A percentile compares a stretch with the other conserved stretches of the same genome.
These are phyloP conservation scores for Syncephalastrum racemosum DNA, from an alignment of 371 early-diverging fungal species.

Conservation along the genomic window DNA sequence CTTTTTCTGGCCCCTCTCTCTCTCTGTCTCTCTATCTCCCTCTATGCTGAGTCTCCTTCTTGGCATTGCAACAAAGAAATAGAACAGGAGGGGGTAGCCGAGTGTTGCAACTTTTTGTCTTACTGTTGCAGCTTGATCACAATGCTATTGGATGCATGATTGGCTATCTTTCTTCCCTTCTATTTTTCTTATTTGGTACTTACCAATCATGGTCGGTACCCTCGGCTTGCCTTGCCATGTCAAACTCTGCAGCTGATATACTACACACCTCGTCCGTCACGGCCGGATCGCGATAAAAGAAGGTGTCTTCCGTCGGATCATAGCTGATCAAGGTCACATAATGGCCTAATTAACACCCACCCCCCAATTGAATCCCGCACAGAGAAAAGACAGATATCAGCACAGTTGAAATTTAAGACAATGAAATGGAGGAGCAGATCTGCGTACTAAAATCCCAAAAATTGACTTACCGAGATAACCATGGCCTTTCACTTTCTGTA, in stretches of 20 bases:
- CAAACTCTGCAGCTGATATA: conserved; percentile 58
- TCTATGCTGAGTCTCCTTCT: no score
- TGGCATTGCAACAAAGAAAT: background rate
- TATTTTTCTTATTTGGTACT: background rate
- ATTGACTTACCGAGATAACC: conserved; percentile 44
- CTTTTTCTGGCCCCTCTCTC: background rate
- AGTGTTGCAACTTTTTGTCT: background rate
- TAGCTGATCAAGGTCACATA: conserved; percentile 74
- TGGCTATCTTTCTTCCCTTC: background rate
- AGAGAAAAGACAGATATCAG: background rate
- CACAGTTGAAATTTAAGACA: no score
- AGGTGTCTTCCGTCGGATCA: conserved; percentile 62
- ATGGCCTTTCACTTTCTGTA: conserved; percentile 47
- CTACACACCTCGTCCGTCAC: conserved; percentile 58
- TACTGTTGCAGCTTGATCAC: conserved; percentile 16
- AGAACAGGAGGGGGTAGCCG: background rate
- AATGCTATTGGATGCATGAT: conserved; percentile 7
- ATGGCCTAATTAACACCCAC: conserved; percentile 64
- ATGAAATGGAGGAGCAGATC: no score
- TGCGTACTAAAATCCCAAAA: no score
- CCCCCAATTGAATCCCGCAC: no score
- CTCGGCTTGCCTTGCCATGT: conserved; percentile 55
- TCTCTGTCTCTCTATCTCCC: background rate
- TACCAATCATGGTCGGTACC: conserved; percentile 80
- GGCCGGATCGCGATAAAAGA: conserved; percentile 79